These are phyloP conservation scores for Sclerotinia minor DNA, from an alignment of 2,329 filamentous ascomycete species.

Conservation along the genomic window DNA sequence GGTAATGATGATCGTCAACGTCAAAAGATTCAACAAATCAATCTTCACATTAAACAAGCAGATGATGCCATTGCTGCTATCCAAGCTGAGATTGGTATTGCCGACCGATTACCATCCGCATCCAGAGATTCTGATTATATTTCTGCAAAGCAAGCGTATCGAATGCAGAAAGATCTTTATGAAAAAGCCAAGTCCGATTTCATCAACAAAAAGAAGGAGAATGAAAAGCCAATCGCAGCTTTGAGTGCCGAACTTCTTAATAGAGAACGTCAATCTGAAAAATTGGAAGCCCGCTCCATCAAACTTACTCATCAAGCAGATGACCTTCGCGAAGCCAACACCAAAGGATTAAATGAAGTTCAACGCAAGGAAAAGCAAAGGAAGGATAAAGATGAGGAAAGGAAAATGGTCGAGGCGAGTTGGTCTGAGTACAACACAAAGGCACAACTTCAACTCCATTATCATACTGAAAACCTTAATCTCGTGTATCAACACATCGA, in stretches of 20 bases:
- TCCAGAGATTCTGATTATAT: constrained; percentile 58
- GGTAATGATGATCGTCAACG: constrained; percentile 74
- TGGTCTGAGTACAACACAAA: constrained; percentile 32
- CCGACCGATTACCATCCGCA: constrained; percentile 60
- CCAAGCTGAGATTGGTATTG: constrained; percentile 59
- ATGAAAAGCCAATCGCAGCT: constrained; percentile 62
- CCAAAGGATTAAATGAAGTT: constrained; percentile 49
- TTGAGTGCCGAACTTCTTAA: constrained; percentile 63
- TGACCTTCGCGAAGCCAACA: constrained; percentile 67
- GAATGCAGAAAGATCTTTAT: constrained; percentile 50
- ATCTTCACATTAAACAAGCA: constrained; percentile 68
- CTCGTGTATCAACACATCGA: constrained; percentile 3
- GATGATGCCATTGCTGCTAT: constrained; percentile 59
- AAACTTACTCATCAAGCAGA: constrained; percentile 73
- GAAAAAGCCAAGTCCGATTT: constrained; percentile 51
- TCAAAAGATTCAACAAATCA: constrained; percentile 74
- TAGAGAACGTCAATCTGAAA: constrained; percentile 67
- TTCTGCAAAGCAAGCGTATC: constrained; percentile 55
- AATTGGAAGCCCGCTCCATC: constrained; percentile 67
- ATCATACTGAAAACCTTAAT: constrained; percentile 13
- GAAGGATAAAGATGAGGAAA: constrained; percentile 35
- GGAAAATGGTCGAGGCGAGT: constrained; percentile 34
- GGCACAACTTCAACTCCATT: constrained; percentile 18
- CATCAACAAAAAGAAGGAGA: constrained; percentile 60
- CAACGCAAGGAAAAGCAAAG: constrained; percentile 40